Percentiles rank a stretch among this genome's conserved stretches.
Conservation (phyloP, 768 basidiomycete species). For the Leccinellum luteum region DNA sequence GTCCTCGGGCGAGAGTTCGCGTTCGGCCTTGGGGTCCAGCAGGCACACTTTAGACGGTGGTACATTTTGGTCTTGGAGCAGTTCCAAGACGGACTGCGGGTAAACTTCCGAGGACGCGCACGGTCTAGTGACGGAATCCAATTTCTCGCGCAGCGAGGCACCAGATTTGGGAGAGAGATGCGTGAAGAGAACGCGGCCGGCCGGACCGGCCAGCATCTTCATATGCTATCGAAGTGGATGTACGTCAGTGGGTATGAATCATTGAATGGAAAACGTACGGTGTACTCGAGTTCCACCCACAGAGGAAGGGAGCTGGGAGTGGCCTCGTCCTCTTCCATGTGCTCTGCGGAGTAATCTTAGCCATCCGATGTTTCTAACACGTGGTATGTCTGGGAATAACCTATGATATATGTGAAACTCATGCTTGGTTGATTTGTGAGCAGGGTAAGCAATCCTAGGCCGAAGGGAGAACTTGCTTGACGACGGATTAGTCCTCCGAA, state of each 20-base stretch:
- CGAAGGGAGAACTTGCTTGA: background rate
- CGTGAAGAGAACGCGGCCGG: slow-evolving; percentile 75
- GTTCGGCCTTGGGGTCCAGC: slow-evolving; percentile 86
- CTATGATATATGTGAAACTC: slow-evolving; percentile 56
- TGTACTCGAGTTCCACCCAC: slow-evolving; percentile 94
- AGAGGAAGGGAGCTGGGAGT: slow-evolving; percentile 67
- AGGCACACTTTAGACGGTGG: slow-evolving; percentile 72
- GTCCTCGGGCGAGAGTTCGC: slow-evolving; percentile 71
- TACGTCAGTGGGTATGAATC: background rate
- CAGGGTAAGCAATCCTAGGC: background rate
- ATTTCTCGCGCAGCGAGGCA: slow-evolving; percentile 43
- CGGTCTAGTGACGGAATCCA: slow-evolving; percentile 5
- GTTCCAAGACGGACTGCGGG: slow-evolving; percentile 14
- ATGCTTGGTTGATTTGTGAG: slow-evolving; percentile 26
- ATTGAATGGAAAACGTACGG: slow-evolving; percentile 42
- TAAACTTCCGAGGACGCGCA: slow-evolving; percentile 27
- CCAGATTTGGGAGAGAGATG: slow-evolving; percentile 76
- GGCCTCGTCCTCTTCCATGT: slow-evolving; percentile 93
- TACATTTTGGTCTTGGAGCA: slow-evolving; percentile 24
- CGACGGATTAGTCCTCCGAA: background rate
- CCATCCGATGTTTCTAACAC: background rate
- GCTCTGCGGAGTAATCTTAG: slow-evolving; percentile 47
- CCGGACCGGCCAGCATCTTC: slow-evolving; percentile 68
- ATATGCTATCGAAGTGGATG: slow-evolving; percentile 58
- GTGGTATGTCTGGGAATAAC: slow-evolving; percentile 29